Evolutionary conservation across 2,329 filamentous ascomycete genomes (phyloP).

Genomic region (Fusarium odoratissimum): DNA sequence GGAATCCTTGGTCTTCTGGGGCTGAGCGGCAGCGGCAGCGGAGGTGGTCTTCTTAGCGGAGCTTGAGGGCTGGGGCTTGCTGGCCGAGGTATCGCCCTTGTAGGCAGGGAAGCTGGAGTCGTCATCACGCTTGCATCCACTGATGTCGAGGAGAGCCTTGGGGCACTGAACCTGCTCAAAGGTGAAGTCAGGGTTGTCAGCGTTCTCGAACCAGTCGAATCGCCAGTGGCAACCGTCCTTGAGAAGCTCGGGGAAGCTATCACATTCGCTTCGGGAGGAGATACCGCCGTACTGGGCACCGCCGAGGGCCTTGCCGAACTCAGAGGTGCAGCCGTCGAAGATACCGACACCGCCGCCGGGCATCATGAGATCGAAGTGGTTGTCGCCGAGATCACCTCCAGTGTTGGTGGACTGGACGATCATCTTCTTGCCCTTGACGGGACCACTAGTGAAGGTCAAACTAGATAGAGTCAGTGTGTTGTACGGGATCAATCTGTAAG

Average conservation of each 20-base stretch:
- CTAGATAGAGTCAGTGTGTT: constrained; percentile 26
- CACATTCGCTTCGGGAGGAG: constrained; percentile 61
- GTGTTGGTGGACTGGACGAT: constrained; percentile 74
- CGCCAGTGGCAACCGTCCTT: constrained; percentile 71
- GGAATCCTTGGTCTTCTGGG: constrained; percentile 21
- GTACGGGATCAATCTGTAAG: too few species aligned
- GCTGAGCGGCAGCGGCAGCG: constrained; percentile 1
- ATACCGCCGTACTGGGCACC: constrained; percentile 70
- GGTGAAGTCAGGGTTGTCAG: constrained; percentile 67
- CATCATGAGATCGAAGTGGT: constrained; percentile 70
- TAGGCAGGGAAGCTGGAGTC: constrained; percentile 46
- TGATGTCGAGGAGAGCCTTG: constrained; percentile 56
- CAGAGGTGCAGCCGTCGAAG: constrained; percentile 62
- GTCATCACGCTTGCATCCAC: constrained; percentile 51
- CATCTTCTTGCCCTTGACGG: constrained; percentile 70
- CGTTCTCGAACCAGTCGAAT: constrained; percentile 71
- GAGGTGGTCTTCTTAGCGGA: constrained; percentile 2
- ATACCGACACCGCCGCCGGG: constrained; percentile 67
- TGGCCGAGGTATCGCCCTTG: constrained; percentile 22
- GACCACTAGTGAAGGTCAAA: constrained; percentile 63
- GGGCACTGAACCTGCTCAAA: constrained; percentile 69
- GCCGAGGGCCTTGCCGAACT: constrained; percentile 58
- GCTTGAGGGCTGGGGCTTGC: constrained; percentile 16
- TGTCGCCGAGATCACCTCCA: constrained; percentile 64
- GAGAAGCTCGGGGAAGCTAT: constrained; percentile 63